Conservation (phyloP, 768 basidiomycete genomes). For the Tephrocybe sp. region DNA sequence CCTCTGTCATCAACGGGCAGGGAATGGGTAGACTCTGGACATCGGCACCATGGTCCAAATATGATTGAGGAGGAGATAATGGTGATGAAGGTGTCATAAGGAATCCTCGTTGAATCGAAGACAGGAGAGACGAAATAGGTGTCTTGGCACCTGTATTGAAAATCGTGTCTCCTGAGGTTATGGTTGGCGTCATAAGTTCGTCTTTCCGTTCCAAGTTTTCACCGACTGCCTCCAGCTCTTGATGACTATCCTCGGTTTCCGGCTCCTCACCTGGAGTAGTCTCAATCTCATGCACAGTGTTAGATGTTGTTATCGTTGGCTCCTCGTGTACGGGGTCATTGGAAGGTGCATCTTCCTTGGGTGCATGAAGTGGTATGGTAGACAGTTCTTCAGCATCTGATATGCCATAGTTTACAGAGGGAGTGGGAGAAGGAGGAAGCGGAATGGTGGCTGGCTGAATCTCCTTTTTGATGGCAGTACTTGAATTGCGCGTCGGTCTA, state of each 20-base stretch:
- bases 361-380: background rate
- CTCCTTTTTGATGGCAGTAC: constrained; percentile 14
- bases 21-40: constrained; percentile 8
- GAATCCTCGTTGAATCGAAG: constrained; percentile 67
- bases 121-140: constrained; percentile 63
- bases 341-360: too few species aligned
- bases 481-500: constrained; percentile 4
- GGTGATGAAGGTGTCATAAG: constrained; percentile 62
- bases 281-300: background rate
- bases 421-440: constrained; percentile 35
- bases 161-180: constrained; percentile 1
- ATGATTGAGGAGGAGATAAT: constrained; percentile 54
- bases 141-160: constrained; percentile 35
- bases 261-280: too few species aligned
- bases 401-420: background rate
- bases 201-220: background rate
- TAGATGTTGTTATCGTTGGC: background rate
- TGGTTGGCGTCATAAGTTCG: constrained; percentile 8
- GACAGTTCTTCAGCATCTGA: background rate
- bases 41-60: constrained; percentile 21
- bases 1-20: constrained; percentile 12
- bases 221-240: background rate
- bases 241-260: background rate
- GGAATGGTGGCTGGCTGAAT: constrained; percentile 32
- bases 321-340: too few species aligned